Conservation (phyloP, 768 basidiomycete species). For the Panellus pusillus region DNA sequence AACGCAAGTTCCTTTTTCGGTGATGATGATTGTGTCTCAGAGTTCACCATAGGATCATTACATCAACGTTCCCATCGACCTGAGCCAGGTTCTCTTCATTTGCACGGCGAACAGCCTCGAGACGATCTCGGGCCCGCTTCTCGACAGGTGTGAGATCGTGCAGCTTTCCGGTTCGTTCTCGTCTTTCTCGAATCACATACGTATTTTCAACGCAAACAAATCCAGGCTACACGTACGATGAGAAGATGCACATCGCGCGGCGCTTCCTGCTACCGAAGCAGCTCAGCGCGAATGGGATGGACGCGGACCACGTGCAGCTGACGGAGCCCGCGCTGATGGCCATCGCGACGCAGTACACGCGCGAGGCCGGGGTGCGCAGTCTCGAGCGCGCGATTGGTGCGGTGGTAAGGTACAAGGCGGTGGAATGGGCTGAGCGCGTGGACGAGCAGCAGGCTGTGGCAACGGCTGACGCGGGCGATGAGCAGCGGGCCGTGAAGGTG, state of each 20-base stretch:
- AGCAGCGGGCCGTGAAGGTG: slow-evolving; percentile 22
- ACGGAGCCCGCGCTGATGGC: slow-evolving; percentile 69
- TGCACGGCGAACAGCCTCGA: slow-evolving; percentile 91
- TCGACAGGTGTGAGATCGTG: slow-evolving; percentile 89
- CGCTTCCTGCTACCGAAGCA: slow-evolving; percentile 91
- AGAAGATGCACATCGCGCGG: slow-evolving; percentile 88
- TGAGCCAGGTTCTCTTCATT: slow-evolving; percentile 88
- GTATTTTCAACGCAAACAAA: not conserved
- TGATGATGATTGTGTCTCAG: not conserved
- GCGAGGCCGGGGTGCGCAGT: slow-evolving; percentile 91
- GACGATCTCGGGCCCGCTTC: slow-evolving; percentile 82
- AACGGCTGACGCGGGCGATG: slow-evolving; percentile 15
- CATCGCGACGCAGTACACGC: slow-evolving; percentile 78
- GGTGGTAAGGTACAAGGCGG: slow-evolving; percentile 90
- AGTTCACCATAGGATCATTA: slow-evolving; percentile 74
- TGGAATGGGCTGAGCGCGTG: slow-evolving; percentile 79
- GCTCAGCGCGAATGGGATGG: slow-evolving; percentile 73
- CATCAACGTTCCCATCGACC: slow-evolving; percentile 83
- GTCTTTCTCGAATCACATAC: not conserved
- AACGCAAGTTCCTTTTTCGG: slow-evolving; percentile 46
- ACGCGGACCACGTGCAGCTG: slow-evolving; percentile 57
- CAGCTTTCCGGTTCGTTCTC: slow-evolving; percentile 62
- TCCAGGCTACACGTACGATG: slow-evolving; percentile 80
- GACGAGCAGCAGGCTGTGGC: slow-evolving; percentile 34
- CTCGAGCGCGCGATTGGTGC: slow-evolving; percentile 85